phyloP scores from a whole-genome alignment of 768 basidiomycete genomes.

The Suillus tomentosus region DNA sequence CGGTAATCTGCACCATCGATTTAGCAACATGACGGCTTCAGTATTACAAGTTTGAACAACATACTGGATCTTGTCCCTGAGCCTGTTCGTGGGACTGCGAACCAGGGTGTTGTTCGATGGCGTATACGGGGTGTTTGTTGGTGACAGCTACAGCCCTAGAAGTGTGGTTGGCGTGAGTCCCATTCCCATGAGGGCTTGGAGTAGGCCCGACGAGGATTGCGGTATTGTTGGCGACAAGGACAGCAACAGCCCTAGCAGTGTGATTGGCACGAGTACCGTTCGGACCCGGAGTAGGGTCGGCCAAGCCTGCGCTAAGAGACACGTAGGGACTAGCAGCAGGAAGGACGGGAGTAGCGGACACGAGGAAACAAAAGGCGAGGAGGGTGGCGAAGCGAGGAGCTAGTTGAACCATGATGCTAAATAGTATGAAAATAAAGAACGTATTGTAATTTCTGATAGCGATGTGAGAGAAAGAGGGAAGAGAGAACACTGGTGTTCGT shows the following conservation, averaged over 20 bases:
- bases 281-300: not conserved
- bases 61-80: slow-evolving; percentile 4
- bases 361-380: slow-evolving; percentile 30
- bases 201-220: not conserved
- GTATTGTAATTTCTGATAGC: slow-evolving; percentile 7
- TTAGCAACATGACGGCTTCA: not conserved
- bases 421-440: slow-evolving; percentile 28
- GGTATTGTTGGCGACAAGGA: not conserved
- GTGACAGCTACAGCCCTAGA: not conserved
- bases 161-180: not conserved
- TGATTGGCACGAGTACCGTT: not conserved
- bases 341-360: slow-evolving; percentile 17
- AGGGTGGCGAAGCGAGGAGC: slow-evolving; percentile 30
- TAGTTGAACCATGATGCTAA: slow-evolving; percentile 32
- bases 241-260: not conserved
- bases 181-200: not conserved
- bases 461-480: slow-evolving; percentile 15
- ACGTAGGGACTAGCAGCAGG: slow-evolving; percentile 5
- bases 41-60: not conserved
- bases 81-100: slow-evolving; percentile 1
- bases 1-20: not conserved
- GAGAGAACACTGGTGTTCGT: slow-evolving; percentile 10
- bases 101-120: not conserved
- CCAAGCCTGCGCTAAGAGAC: not conserved
- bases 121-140: not conserved